These are phyloP conservation scores for Beauveria bassiana DNA, from an alignment of 2,329 filamentous ascomycete species.

Conservation along the genomic window DNA sequence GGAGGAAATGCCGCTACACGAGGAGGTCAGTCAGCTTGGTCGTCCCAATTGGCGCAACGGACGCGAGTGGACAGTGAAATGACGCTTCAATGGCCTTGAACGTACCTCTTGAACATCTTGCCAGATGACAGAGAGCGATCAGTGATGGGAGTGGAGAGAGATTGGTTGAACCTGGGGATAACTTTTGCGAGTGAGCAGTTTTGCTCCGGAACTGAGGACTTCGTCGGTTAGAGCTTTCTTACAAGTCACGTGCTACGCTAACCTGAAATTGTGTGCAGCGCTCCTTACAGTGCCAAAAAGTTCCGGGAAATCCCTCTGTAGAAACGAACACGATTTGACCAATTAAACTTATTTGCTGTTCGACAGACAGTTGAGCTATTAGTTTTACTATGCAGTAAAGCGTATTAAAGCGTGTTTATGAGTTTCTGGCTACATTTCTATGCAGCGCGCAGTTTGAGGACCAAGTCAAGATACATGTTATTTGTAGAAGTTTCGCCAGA, in stretches of 20 bases:
- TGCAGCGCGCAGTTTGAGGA: neutral
- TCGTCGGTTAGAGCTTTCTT: slow-evolving; percentile 38
- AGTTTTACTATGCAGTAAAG: neutral
- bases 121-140: slow-evolving; percentile 60
- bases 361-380: neutral
- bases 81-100: slow-evolving; percentile 25
- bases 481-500: neutral
- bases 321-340: neutral
- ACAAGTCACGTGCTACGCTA: slow-evolving; percentile 28
- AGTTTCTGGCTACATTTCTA: neutral
- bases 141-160: slow-evolving; percentile 51
- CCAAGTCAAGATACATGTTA: neutral
- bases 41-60: slow-evolving; percentile 36
- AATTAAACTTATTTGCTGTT: neutral
- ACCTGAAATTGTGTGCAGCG: slow-evolving; percentile 9
- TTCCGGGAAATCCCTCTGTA: slow-evolving; percentile 10
- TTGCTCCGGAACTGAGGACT: slow-evolving; percentile 36
- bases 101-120: slow-evolving; percentile 81
- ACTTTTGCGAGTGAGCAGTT: slow-evolving; percentile 42
- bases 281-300: slow-evolving; percentile 10
- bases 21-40: slow-evolving; percentile 18
- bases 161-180: slow-evolving; percentile 42
- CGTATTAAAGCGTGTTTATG: neutral
- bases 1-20: slow-evolving; percentile 57
- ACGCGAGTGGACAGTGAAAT: slow-evolving; percentile 19